phyloP scores from a whole-genome alignment of 305 asterid species.

The Solanum hybrid region DNA sequence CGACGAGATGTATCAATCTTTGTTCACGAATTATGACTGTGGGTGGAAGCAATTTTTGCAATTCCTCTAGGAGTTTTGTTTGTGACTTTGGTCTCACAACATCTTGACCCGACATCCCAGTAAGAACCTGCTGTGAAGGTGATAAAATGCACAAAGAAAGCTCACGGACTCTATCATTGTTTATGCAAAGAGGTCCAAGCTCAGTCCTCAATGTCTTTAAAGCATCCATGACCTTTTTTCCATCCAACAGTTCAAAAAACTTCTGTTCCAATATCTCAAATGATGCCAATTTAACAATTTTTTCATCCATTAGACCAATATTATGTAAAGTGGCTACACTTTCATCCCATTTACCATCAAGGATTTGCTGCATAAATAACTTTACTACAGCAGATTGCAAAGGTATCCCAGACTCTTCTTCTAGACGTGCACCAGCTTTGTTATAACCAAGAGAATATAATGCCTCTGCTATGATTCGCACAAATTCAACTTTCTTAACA shows the following conservation, averaged over 20 bases:
- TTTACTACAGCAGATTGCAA: constrained; percentile 14
- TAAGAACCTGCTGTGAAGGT: constrained; percentile 4
- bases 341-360: constrained; percentile 28
- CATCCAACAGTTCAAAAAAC: constrained; percentile 19
- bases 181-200: constrained; percentile 20
- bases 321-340: constrained; percentile 20
- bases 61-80: constrained; percentile 16
- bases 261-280: constrained; percentile 27
- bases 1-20: constrained; percentile 20
- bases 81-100: constrained; percentile 1
- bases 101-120: constrained; percentile 3
- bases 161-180: constrained; percentile 15
- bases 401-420: constrained; percentile 30
- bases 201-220: constrained; percentile 22
- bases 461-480: constrained; percentile 24
- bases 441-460: constrained; percentile 28
- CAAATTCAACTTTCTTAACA: constrained; percentile 27
- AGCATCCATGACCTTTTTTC: constrained; percentile 18
- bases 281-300: constrained; percentile 12
- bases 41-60: constrained; percentile 21
- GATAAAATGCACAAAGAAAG: constrained; percentile 18
- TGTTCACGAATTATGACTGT: constrained; percentile 22
- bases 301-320: constrained; percentile 17
- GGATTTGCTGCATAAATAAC: constrained; percentile 22
- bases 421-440: constrained; percentile 23